A percentile compares a stretch with the other conserved stretches of the same genome.
phyloP scores from a whole-genome alignment of 2,329 filamentous ascomycete genomes.

The Thermomyces lanuginosus region DNA sequence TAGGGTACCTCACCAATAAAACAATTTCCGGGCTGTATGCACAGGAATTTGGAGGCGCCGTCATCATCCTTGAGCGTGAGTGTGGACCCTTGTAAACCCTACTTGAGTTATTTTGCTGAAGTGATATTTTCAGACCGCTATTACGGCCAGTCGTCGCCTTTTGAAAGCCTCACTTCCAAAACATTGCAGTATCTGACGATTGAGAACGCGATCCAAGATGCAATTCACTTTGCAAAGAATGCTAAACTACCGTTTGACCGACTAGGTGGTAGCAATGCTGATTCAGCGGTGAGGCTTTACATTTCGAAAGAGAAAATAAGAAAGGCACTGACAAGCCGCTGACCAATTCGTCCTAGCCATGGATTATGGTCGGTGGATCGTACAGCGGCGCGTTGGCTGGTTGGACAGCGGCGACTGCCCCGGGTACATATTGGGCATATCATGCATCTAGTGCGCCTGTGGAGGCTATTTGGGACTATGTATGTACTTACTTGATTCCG shows the following conservation, averaged over 20 bases:
- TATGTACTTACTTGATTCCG: constrained; percentile 6
- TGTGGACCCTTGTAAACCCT: neutral
- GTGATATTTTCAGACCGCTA: constrained; percentile 33
- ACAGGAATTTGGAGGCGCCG: constrained; percentile 37
- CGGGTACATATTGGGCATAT: constrained; percentile 45
- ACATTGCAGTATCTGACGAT: constrained; percentile 40
- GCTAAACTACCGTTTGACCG: constrained; percentile 39
- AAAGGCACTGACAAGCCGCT: neutral
- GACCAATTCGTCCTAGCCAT: constrained; percentile 24
- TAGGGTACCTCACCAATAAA: constrained; percentile 35
- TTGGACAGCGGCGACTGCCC: constrained; percentile 37
- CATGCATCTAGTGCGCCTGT: constrained; percentile 41
- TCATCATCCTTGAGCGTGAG: constrained; percentile 39
- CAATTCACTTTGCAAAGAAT: constrained; percentile 38
- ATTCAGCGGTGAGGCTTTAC: constrained; percentile 30
- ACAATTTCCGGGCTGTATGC: constrained; percentile 37
- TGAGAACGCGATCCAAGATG: constrained; percentile 37
- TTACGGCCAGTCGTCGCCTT: constrained; percentile 42
- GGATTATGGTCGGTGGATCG: constrained; percentile 41
- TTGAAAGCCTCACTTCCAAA: constrained; percentile 33
- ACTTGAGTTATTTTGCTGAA: neutral
- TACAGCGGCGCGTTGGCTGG: constrained; percentile 42
- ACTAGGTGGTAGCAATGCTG: constrained; percentile 32
- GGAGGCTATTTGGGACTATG: constrained; percentile 38
- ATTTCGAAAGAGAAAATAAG: too few species aligned